These are phyloP conservation scores for Rhizophagus prolifer DNA, from an alignment of 192 early-diverging fungal genomes.

Conservation along the genomic window DNA sequence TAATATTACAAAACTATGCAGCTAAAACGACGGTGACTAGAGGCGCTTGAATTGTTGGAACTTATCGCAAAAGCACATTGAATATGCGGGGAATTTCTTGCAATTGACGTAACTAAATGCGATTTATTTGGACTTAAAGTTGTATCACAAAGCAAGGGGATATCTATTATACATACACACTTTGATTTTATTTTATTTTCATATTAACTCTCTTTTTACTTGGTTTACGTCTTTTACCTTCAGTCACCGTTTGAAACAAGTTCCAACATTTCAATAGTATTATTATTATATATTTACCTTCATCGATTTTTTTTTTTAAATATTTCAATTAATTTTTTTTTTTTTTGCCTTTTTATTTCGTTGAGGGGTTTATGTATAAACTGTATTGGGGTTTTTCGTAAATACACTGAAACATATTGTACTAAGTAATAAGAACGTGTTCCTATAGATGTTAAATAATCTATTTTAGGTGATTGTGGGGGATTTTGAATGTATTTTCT, in stretches of 20 bases:
- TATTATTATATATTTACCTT: background rate
- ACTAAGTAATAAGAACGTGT: background rate
- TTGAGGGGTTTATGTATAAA: background rate
- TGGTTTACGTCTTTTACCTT: background rate
- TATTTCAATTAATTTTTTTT: background rate
- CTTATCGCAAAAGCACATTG: slow-evolving; percentile 22
- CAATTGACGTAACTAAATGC: background rate
- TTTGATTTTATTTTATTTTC: background rate
- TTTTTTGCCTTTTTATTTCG: background rate
- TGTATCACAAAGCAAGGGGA: background rate
- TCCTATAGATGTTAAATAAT: background rate
- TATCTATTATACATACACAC: background rate
- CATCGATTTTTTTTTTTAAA: background rate
- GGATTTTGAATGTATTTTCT: background rate
- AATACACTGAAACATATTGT: background rate
- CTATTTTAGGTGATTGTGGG: background rate
- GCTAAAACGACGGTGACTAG: slow-evolving; percentile 31
- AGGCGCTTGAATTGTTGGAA: slow-evolving; percentile 24
- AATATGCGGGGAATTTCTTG: background rate
- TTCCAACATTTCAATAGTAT: background rate
- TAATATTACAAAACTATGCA: background rate
- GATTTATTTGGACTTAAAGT: background rate
- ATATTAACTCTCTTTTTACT: too few species aligned
- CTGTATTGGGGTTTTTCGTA: background rate
- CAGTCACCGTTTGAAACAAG: background rate